Percentiles rank a stretch among this genome's conserved stretches.
These are phyloP conservation scores for Orbilia blumenaviensis DNA, from an alignment of 2,329 filamentous ascomycete genomes.

Conservation along the genomic window DNA sequence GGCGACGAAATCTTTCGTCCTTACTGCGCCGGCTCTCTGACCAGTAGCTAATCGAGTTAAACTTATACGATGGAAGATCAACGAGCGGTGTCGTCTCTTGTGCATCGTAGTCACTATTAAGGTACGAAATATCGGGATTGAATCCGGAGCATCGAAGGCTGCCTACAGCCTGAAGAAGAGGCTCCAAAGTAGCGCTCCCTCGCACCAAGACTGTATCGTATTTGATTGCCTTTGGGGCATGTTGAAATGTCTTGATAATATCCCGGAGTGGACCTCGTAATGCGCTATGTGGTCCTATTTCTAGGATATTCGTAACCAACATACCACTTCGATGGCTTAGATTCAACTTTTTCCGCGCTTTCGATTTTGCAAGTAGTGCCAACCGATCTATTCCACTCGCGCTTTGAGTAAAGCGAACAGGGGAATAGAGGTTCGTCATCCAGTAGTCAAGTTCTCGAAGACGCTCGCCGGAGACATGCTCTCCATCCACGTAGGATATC, in stretches of 20 bases:
- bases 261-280: conserved; percentile 24
- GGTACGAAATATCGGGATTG: conserved; percentile 10
- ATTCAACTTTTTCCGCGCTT: conserved; percentile 15
- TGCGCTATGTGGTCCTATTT: conserved; percentile 26
- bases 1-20: conserved; percentile 11
- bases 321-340: conserved; percentile 10
- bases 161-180: conserved; percentile 22
- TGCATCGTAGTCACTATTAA: conserved; percentile 1
- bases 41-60: conserved; percentile 28
- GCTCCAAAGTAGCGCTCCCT: background rate
- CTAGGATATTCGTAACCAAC: conserved; percentile 21
- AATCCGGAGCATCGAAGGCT: conserved; percentile 25
- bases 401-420: conserved; percentile 20
- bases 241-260: conserved; percentile 24
- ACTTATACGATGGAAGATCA: conserved; percentile 34
- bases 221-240: conserved; percentile 1
- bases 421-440: conserved; percentile 30
- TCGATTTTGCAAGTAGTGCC: background rate
- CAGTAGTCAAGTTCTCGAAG: conserved; percentile 29
- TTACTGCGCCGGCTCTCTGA: conserved; percentile 22
- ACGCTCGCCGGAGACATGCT: conserved; percentile 17
- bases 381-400: conserved; percentile 17
- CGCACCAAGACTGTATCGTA: conserved; percentile 15
- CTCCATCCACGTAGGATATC: conserved; percentile 39
- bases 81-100: background rate